phyloP scores from a whole-genome alignment of 495 filamentous ascomycete genomes.

The Xylaria palmicola region DNA sequence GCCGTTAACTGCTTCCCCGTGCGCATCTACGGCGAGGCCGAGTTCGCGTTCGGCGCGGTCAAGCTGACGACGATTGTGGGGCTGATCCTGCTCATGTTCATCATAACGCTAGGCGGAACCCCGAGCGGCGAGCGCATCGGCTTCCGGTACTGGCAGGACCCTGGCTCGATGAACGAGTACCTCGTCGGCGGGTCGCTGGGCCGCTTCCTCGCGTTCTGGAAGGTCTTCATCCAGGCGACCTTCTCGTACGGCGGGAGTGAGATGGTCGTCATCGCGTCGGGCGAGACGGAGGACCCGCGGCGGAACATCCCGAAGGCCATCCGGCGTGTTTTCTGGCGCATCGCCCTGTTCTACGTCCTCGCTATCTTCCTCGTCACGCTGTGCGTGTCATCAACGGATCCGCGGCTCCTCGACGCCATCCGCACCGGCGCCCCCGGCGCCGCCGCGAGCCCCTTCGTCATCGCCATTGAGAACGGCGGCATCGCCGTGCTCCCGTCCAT shows the following conservation, averaged over 20 bases:
- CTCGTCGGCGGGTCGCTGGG: slow-evolving; percentile 49
- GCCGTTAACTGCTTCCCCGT: slow-evolving; percentile 35
- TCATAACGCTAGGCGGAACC: slow-evolving; percentile 63
- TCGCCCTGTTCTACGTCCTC: slow-evolving; percentile 69
- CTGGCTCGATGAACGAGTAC: slow-evolving; percentile 67
- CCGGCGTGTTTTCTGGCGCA: slow-evolving; percentile 67
- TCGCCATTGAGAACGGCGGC: slow-evolving; percentile 57
- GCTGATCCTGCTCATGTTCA: slow-evolving; percentile 66
- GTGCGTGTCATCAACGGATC: slow-evolving; percentile 53
- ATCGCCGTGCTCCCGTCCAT: slow-evolving; percentile 63
- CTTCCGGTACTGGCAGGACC: slow-evolving; percentile 66
- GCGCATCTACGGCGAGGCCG: slow-evolving; percentile 58
- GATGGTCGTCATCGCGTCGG: slow-evolving; percentile 64
- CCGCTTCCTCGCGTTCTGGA: slow-evolving; percentile 60
- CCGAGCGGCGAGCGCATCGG: slow-evolving; percentile 57
- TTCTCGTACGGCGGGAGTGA: slow-evolving; percentile 59
- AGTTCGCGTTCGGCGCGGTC: slow-evolving; percentile 59
- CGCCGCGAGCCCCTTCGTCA: slow-evolving; percentile 60
- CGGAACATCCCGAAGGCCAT: slow-evolving; percentile 70
- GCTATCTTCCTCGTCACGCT: slow-evolving; percentile 69
- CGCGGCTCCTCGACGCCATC: slow-evolving; percentile 49
- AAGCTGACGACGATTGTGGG: slow-evolving; percentile 66
- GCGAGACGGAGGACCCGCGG: slow-evolving; percentile 70
- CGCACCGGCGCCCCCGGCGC: slow-evolving; percentile 48
- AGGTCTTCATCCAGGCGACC: slow-evolving; percentile 59